Evolutionary conservation across 2,329 filamentous ascomycete genomes (phyloP).

Genomic region (Fusarium tricinctum): DNA sequence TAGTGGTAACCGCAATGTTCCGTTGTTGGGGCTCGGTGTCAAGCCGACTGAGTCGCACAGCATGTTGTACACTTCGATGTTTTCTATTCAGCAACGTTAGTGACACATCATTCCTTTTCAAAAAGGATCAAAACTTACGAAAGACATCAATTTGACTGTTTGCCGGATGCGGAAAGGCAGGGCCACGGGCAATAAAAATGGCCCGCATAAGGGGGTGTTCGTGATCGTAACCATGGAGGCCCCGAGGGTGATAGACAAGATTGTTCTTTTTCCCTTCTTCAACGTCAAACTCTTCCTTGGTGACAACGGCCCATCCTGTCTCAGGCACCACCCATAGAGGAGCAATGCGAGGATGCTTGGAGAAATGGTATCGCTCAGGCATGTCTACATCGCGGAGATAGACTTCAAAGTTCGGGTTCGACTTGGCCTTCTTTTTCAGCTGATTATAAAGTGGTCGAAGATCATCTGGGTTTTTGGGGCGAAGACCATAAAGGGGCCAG

Average conservation of each 20-base stretch:
- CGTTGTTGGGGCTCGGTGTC: slow-evolving; percentile 83
- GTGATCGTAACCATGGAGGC: slow-evolving; percentile 95
- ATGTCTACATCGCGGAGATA: slow-evolving; percentile 90
- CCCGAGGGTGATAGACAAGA: slow-evolving; percentile 80
- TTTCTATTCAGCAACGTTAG: slow-evolving; percentile 79
- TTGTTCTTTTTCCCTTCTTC: slow-evolving; percentile 72
- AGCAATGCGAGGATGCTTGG: slow-evolving; percentile 88
- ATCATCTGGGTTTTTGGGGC: slow-evolving; percentile 79
- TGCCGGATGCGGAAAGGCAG: slow-evolving; percentile 88
- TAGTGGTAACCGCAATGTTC: slow-evolving; percentile 82
- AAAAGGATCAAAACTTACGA: slow-evolving; percentile 71
- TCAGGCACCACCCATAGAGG: slow-evolving; percentile 95
- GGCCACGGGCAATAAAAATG: slow-evolving; percentile 92
- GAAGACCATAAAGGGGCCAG: slow-evolving; percentile 92
- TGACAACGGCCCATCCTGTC: slow-evolving; percentile 92
- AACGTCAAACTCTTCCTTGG: slow-evolving; percentile 82
- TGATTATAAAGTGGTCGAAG: slow-evolving; percentile 76
- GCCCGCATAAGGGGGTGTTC: slow-evolving; percentile 96
- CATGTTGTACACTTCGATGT: slow-evolving; percentile 95
- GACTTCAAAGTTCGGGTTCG: slow-evolving; percentile 82
- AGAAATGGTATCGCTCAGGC: slow-evolving; percentile 94
- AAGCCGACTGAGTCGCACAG: slow-evolving; percentile 89
- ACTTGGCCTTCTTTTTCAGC: slow-evolving; percentile 68
- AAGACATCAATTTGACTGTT: slow-evolving; percentile 86
- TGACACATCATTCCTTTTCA: background rate